Percentiles rank a stretch among this genome's conserved stretches.
phyloP scores from a whole-genome alignment of 176 grass and related monocot genomes.

The sorghum (Sorghum bicolor) region DNA sequence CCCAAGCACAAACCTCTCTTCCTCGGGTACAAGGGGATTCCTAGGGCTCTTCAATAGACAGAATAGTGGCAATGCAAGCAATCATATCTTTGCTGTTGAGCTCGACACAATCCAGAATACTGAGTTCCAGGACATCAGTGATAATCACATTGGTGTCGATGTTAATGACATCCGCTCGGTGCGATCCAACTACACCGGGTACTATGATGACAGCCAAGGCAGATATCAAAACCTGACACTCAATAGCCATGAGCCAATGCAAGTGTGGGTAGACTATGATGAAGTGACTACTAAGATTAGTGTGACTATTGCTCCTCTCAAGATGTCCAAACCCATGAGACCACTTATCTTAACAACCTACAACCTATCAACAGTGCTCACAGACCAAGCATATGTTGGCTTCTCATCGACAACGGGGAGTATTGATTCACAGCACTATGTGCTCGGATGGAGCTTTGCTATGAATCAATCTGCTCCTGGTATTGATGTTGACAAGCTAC shows the following conservation, averaged over 20 bases:
- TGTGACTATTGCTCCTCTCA: slow-evolving; percentile 14
- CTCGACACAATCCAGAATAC: slow-evolving; percentile 1
- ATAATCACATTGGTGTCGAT: background rate
- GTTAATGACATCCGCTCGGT: background rate
- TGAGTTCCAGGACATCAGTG: background rate
- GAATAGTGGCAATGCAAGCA: background rate
- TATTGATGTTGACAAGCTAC: slow-evolving; percentile 8
- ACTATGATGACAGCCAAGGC: background rate
- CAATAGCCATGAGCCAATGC: background rate
- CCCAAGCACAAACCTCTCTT: slow-evolving; percentile 23
- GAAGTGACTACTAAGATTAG: background rate
- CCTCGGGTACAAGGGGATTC: background rate
- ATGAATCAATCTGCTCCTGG: background rate
- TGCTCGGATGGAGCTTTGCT: slow-evolving; percentile 13
- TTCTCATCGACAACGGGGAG: background rate
- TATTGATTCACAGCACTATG: background rate
- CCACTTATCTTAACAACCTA: background rate
- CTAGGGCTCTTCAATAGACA: background rate
- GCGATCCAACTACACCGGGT: background rate
- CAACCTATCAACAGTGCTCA: background rate
- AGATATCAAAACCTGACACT: background rate
- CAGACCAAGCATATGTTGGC: background rate
- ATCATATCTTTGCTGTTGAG: slow-evolving; percentile 17
- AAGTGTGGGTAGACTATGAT: slow-evolving; percentile 4
- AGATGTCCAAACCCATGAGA: background rate